Percentiles rank a stretch among this genome's conserved stretches.
phyloP scores from a whole-genome alignment of 345 rosid genomes.

The Citrus trifoliata region DNA sequence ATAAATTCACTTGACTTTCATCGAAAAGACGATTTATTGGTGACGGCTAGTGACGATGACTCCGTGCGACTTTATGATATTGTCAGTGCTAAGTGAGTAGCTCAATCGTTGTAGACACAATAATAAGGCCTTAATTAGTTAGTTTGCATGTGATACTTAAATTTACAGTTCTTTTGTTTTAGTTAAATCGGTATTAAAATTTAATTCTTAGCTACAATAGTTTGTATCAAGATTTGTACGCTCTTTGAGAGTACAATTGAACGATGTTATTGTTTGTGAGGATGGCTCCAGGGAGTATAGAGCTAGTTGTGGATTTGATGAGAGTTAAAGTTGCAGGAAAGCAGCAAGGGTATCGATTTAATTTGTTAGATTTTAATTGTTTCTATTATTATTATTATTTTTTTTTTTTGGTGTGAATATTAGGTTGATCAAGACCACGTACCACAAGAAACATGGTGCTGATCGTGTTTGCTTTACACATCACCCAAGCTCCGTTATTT shows the following conservation, averaged over 20 bases:
- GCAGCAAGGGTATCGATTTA: neutral
- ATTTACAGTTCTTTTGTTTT: too few relatives aligned
- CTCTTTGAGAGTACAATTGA: neutral
- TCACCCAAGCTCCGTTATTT: slow-evolving; percentile 92
- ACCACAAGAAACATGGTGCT: slow-evolving; percentile 89
- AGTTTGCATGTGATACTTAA: neutral
- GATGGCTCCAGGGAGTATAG: neutral
- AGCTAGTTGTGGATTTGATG: neutral
- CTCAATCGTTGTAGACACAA: neutral
- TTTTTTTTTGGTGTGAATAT: slow-evolving; percentile 8
- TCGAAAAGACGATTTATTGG: slow-evolving; percentile 83
- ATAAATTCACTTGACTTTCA: slow-evolving; percentile 85
- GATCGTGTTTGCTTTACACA: slow-evolving; percentile 94
- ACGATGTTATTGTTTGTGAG: neutral
- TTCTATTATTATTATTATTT: neutral
- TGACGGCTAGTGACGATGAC: slow-evolving; percentile 92
- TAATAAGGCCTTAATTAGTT: too few relatives aligned
- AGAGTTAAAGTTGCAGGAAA: neutral
- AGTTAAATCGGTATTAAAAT: neutral
- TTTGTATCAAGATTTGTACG: neutral
- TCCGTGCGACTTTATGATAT: slow-evolving; percentile 92
- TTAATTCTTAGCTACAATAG: neutral
- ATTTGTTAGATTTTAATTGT: neutral
- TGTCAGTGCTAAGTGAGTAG: slow-evolving; percentile 80
- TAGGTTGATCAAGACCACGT: slow-evolving; percentile 95